phyloP scores from a whole-genome alignment of 495 filamentous ascomycete genomes.

The Aspergillus ellipticus region DNA sequence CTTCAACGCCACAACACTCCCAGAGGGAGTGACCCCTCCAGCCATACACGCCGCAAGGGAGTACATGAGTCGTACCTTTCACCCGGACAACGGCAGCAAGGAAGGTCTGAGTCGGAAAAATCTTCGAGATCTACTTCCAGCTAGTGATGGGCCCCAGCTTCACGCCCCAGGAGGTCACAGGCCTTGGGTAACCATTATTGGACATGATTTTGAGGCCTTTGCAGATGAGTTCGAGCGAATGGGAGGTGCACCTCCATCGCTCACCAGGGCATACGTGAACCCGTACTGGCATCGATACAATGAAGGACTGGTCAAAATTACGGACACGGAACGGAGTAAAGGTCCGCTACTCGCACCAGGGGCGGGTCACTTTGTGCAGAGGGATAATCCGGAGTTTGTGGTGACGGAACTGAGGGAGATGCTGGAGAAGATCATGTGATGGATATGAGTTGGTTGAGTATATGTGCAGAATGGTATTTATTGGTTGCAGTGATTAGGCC shows the following conservation, averaged over 20 bases:
- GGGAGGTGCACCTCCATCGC: constrained; percentile 30
- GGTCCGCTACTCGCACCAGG: constrained; percentile 50
- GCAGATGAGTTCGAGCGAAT: constrained; percentile 40
- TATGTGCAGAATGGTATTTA: too few relatives aligned
- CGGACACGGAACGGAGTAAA: constrained; percentile 29
- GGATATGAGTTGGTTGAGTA: too few relatives aligned
- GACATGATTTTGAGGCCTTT: constrained; percentile 60
- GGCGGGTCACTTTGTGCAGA: constrained; percentile 62
- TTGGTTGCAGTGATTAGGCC: too few relatives aligned
- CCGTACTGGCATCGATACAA: constrained; percentile 56
- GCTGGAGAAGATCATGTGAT: constrained; percentile 17
- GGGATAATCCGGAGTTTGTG: constrained; percentile 54
- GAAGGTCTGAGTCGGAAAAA: constrained; percentile 53
- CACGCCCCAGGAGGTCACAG: constrained; percentile 29
- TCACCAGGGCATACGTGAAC: constrained; percentile 51
- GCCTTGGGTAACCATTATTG: constrained; percentile 52
- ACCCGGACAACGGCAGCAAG: constrained; percentile 48
- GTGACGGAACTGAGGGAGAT: constrained; percentile 39
- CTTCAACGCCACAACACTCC: constrained; percentile 38
- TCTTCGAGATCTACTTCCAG: constrained; percentile 45
- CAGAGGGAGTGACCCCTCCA: constrained; percentile 39
- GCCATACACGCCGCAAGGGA: constrained; percentile 43
- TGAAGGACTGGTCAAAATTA: constrained; percentile 48
- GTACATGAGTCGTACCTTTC: constrained; percentile 41
- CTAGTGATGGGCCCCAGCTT: constrained; percentile 44